A percentile compares a stretch with the other conserved stretches of the same genome.
Conservation (phyloP, 352 stramenopile genomes). For the Phytophthora sp. region DNA sequence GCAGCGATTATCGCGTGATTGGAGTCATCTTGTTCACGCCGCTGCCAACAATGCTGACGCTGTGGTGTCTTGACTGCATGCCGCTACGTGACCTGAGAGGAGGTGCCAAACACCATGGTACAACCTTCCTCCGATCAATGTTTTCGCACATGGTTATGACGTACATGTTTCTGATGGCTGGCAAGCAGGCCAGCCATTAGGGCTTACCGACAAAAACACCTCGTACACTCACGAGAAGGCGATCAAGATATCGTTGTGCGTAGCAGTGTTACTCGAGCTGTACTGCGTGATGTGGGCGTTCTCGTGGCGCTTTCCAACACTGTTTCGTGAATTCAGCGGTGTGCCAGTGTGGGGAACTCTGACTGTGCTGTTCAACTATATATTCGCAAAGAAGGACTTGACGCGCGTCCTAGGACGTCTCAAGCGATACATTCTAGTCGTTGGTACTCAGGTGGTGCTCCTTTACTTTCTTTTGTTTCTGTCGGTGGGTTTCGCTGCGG, state of each 20-base stretch:
- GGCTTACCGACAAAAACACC: constrained; percentile 1
- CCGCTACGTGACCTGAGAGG: constrained; percentile 1
- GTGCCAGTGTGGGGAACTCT: constrained; percentile 2
- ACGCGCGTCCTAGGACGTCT: not conserved
- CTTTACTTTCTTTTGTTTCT: constrained; percentile 24
- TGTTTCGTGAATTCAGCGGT: constrained; percentile 10
- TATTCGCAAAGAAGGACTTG: constrained; percentile 13
- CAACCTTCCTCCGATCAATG: constrained; percentile 6
- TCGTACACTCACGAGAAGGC: constrained; percentile 20
- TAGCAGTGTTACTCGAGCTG: constrained; percentile 8
- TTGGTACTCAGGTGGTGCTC: constrained; percentile 16
- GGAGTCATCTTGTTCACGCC: constrained; percentile 20
- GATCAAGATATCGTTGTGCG: not conserved
- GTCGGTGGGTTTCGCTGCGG: constrained; percentile 9
- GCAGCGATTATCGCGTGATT: constrained; percentile 4
- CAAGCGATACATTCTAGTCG: constrained; percentile 10
- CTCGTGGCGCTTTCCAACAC: constrained; percentile 13
- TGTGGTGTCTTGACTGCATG: constrained; percentile 7
- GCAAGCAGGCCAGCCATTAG: constrained; percentile 8
- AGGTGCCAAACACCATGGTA: not conserved
- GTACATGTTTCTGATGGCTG: constrained; percentile 9
- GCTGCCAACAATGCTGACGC: constrained; percentile 6
- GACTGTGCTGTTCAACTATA: constrained; percentile 6
- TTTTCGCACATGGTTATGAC: constrained; percentile 5
- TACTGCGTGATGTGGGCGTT: constrained; percentile 11